These are phyloP conservation scores for Cladosporium sp. DNA, from an alignment of 2,329 filamentous ascomycete species.

Conservation along the genomic window DNA sequence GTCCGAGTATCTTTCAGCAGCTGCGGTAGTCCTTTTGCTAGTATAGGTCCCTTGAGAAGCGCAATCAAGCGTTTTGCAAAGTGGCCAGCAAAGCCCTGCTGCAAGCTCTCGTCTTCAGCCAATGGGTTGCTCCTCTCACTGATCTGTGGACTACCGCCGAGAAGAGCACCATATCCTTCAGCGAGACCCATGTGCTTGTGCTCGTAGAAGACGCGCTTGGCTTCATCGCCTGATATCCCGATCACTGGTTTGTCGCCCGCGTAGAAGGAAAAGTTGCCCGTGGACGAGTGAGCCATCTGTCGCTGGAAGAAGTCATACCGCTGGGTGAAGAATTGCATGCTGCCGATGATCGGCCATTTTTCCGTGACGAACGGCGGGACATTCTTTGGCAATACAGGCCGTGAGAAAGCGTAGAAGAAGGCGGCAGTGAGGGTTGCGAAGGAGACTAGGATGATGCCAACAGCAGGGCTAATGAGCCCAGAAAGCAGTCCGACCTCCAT, in stretches of 20 bases:
- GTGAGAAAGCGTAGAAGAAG: slow-evolving; percentile 20
- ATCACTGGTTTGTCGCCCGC: slow-evolving; percentile 45
- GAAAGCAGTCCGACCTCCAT: slow-evolving; percentile 2
- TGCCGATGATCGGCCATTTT: slow-evolving; percentile 42
- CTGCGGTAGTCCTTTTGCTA: slow-evolving; percentile 34
- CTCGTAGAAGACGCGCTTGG: slow-evolving; percentile 44
- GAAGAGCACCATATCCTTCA: slow-evolving; percentile 37
- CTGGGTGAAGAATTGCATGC: slow-evolving; percentile 44
- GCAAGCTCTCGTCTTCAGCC: slow-evolving; percentile 14
- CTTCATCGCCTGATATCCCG: slow-evolving; percentile 41
- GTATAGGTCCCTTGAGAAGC: slow-evolving; percentile 25
- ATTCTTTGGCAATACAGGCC: slow-evolving; percentile 23
- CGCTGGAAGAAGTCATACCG: slow-evolving; percentile 43
- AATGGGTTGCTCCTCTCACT: slow-evolving; percentile 20
- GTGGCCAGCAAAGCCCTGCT: slow-evolving; percentile 17
- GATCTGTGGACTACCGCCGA: slow-evolving; percentile 29
- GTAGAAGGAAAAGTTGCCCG: slow-evolving; percentile 48
- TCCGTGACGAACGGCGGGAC: slow-evolving; percentile 20
- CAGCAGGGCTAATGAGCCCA: not conserved
- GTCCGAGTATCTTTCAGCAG: slow-evolving; percentile 42
- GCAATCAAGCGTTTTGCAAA: slow-evolving; percentile 24
- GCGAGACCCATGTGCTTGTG: slow-evolving; percentile 41
- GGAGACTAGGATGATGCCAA: not conserved
- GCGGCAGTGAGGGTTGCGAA: slow-evolving; percentile 16
- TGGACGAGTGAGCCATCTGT: slow-evolving; percentile 29